Evolutionary conservation across 768 basidiomycete genomes (phyloP).

Genomic region (Collybiopsis confluens): DNA sequence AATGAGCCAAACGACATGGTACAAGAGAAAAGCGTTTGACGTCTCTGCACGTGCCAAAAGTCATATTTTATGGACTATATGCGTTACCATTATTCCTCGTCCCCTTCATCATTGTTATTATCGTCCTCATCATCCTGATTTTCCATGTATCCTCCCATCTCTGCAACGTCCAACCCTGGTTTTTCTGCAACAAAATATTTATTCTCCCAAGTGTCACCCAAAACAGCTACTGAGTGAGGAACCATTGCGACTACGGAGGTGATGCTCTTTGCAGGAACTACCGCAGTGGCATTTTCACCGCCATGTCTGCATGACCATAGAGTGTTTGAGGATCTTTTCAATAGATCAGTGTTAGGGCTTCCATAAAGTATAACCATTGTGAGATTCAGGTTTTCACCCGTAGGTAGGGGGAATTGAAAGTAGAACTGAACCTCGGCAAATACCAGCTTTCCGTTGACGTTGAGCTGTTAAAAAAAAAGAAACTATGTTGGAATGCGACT

Average conservation of each 20-base stretch:
- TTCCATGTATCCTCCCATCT: constrained; percentile 10
- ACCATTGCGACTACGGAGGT: not conserved
- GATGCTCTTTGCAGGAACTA: not conserved
- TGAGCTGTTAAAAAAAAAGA: no score
- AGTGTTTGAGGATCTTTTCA: not conserved
- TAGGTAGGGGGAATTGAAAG: not conserved
- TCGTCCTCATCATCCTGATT: not conserved
- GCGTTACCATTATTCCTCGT: no score
- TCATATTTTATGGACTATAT: not conserved
- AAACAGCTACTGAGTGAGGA: constrained; percentile 11
- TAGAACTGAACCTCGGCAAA: not conserved
- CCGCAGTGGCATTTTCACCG: not conserved
- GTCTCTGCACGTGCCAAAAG: not conserved
- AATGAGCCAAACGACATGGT: no score
- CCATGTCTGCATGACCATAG: not conserved
- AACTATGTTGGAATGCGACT: no score
- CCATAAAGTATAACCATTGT: not conserved
- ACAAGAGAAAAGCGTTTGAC: no score
- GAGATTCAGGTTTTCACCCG: not conserved
- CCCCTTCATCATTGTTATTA: constrained; percentile 16
- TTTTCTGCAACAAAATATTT: constrained; percentile 15
- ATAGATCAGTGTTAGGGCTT: not conserved
- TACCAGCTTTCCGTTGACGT: not conserved
- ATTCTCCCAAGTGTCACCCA: constrained; percentile 10
- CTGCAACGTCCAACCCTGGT: constrained; percentile 14